A percentile compares a stretch with the other conserved stretches of the same genome.
Conservation (phyloP, 495 filamentous ascomycete species). For the Astrothelium subdiscretum region DNA sequence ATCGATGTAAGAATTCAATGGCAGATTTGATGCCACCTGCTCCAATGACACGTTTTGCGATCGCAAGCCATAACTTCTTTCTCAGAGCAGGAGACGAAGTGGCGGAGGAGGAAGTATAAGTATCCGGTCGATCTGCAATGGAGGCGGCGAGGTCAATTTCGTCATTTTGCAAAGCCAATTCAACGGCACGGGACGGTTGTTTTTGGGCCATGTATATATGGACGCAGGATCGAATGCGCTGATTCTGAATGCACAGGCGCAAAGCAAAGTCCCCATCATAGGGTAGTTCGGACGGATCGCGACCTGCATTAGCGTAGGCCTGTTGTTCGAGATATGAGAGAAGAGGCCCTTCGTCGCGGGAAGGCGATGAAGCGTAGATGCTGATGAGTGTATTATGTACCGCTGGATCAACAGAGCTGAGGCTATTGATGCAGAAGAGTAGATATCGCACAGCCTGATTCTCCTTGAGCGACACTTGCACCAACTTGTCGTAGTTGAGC, state of each 20-base stretch:
- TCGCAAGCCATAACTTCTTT: slow-evolving; percentile 88
- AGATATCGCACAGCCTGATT: slow-evolving; percentile 95
- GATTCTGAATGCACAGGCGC: slow-evolving; percentile 84
- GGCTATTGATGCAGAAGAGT: slow-evolving; percentile 81
- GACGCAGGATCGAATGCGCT: slow-evolving; percentile 82
- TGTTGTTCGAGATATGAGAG: slow-evolving; percentile 77
- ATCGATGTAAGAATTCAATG: slow-evolving; percentile 85
- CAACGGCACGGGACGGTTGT: slow-evolving; percentile 82
- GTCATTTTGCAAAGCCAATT: slow-evolving; percentile 76
- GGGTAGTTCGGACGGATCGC: slow-evolving; percentile 35
- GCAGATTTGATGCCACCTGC: slow-evolving; percentile 86
- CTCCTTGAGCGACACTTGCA: slow-evolving; percentile 47
- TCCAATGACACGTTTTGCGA: slow-evolving; percentile 83
- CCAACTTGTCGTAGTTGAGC: slow-evolving; percentile 79
- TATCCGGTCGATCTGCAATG: slow-evolving; percentile 75
- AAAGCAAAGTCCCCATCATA: slow-evolving; percentile 98
- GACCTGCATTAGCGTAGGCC: slow-evolving; percentile 30
- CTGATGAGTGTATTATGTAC: slow-evolving; percentile 95
- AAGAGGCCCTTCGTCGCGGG: slow-evolving; percentile 69
- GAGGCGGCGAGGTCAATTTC: slow-evolving; percentile 80
- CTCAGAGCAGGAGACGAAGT: slow-evolving; percentile 60
- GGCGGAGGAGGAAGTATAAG: slow-evolving; percentile 9
- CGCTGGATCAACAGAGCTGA: slow-evolving; percentile 71
- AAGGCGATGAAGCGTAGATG: slow-evolving; percentile 81
- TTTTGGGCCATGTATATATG: slow-evolving; percentile 95